Evolutionary conservation across 208 protist species (phyloP).

Genomic region (Herpetomonas tarakana): DNA sequence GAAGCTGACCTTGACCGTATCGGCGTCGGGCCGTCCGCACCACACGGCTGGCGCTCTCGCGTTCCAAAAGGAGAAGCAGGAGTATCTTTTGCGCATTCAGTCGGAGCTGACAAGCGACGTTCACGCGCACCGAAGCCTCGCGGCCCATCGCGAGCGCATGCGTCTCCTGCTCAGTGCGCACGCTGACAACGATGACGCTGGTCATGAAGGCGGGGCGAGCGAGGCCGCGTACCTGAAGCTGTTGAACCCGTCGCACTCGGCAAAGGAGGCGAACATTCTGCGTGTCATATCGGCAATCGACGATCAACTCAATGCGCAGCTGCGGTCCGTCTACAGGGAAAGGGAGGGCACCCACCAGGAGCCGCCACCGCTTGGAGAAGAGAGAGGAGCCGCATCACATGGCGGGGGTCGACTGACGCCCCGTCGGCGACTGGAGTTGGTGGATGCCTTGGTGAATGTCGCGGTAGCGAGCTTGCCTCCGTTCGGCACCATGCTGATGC

Average conservation of each 20-base stretch:
- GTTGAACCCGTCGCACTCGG: constrained; percentile 18
- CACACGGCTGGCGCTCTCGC: too few species aligned
- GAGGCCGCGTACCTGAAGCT: constrained; percentile 22
- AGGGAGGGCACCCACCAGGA: too few species aligned
- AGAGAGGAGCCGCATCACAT: not conserved
- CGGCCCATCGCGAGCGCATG: constrained; percentile 33
- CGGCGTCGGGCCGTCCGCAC: too few species aligned
- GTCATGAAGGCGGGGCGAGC: constrained; percentile 2
- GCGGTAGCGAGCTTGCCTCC: constrained; percentile 18
- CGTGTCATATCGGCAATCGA: constrained; percentile 28
- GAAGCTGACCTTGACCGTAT: too few species aligned
- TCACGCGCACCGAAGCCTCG: constrained; percentile 19
- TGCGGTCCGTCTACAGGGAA: constrained; percentile 13
- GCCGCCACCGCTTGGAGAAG: not conserved
- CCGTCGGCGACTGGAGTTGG: constrained; percentile 9
- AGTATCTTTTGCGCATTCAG: constrained; percentile 1
- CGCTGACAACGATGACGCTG: not conserved
- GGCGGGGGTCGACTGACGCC: not conserved
- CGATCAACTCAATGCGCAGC: constrained; percentile 21
- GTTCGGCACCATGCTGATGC: constrained; percentile 60
- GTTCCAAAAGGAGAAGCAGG: constrained; percentile 1
- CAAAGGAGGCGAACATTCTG: constrained; percentile 22
- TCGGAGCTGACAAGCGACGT: constrained; percentile 15
- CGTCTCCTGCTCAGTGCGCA: constrained; percentile 19
- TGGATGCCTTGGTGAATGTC: constrained; percentile 27